Evolutionary conservation across 371 early-diverging fungal genomes (phyloP), one percentile per base, ranked within the genome.

Genomic region (Lichtheimia corymbifera): DNA sequence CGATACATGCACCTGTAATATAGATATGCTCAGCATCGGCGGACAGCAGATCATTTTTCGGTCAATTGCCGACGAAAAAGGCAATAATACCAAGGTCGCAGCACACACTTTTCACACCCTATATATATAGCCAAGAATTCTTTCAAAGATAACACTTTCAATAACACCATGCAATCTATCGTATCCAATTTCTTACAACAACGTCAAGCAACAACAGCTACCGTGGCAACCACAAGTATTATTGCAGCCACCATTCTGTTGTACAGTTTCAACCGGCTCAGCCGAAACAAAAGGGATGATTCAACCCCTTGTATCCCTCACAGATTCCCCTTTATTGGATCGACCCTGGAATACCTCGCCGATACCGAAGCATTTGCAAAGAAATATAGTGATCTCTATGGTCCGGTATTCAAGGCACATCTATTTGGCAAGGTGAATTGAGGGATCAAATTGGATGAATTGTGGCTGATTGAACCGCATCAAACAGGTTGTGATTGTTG

Each of bases 301-400:
- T 14, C 51, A 15, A 61, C 45, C 2, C 66, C 66, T n/a, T 40
- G 27, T 5, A 53, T 66, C 15, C 58, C 66, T 52, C 58, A 66
- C 44, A 61, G 14, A 28, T 61, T 25, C 27, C 66, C 66, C 5
- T 47, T 66, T 40, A 44, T 66, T 28, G 66, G 66, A 13, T 66
- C 66, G 12, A 61, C 62, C 9, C 7, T 58, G 5, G 45, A 24
- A 14, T 61, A 66, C 28, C 27, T 40, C 18, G 61, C 52, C 15
- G 58, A 66, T 53, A 18, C 53, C 15, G 22, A 20, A 12, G 35
- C 22, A 58, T 66, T 66, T 54, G 18, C 47, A n/a, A 56, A 53
- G 54, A 44, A 55, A 11, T 50, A 35, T 5, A 41, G 53, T 9
- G 54, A 53, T 25, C 55, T 49, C 25, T 61, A 66, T 45, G 66